These are phyloP conservation scores for Ogataea polymorpha DNA, from an alignment of 805 yeast species.

Conservation along the genomic window DNA sequence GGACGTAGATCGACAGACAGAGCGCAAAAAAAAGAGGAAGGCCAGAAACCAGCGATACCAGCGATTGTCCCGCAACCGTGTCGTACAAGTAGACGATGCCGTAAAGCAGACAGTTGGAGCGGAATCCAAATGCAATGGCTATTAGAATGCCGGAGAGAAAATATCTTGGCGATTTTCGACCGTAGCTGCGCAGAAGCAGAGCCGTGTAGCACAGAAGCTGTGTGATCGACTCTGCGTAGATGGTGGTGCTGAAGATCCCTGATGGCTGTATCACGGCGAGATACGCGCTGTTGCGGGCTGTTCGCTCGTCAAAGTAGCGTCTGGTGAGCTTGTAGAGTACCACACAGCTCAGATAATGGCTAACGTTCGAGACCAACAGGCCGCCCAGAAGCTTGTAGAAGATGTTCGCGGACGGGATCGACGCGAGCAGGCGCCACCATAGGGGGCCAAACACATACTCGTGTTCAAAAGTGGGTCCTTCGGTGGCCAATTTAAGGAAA, in stretches of 20 bases:
- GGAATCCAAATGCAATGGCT: constrained; percentile 54
- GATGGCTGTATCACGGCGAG: constrained; percentile 68
- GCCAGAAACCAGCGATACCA: constrained; percentile 53
- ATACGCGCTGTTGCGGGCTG: constrained; percentile 23
- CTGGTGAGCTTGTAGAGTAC: constrained; percentile 49
- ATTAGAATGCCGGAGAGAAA: constrained; percentile 52
- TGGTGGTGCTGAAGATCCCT: constrained; percentile 70
- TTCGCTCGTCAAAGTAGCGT: constrained; percentile 11
- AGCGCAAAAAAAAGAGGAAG: constrained; percentile 45
- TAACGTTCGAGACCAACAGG: constrained; percentile 46
- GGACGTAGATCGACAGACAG: constrained; percentile 44
- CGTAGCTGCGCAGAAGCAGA: constrained; percentile 40
- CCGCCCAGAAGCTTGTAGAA: constrained; percentile 47
- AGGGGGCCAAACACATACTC: constrained; percentile 84
- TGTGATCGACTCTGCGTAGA: constrained; percentile 75
- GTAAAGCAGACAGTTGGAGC: constrained; percentile 74
- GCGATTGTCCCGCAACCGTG: constrained; percentile 31
- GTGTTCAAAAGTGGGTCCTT: constrained; percentile 68
- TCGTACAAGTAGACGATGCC: constrained; percentile 69
- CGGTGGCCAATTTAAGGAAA: constrained; percentile 54
- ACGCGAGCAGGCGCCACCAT: constrained; percentile 55
- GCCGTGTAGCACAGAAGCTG: constrained; percentile 60
- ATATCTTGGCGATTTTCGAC: constrained; percentile 23
- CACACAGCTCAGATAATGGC: constrained; percentile 49
- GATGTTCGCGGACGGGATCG: constrained; percentile 29